Evolutionary conservation across 306 rosid species (phyloP), one percentile per base, ranked within the genome.

Genomic region (Pterocarpus santalinus): DNA sequence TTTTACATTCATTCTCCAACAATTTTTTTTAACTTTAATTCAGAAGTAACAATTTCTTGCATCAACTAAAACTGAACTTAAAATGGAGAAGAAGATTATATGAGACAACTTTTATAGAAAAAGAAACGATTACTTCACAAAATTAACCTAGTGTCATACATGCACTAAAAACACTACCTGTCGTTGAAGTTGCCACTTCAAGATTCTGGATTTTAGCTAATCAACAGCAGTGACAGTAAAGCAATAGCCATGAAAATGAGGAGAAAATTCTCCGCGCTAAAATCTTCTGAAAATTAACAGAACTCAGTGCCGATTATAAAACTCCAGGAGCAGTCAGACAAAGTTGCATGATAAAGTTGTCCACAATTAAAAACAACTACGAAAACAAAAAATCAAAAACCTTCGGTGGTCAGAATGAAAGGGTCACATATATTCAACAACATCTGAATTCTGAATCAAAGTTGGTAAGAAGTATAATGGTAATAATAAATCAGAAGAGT

Each of bases 201-300:
- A 87, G 89, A 88, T 77, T 77, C 88, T 86, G 80, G 94, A 80
- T 82, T 91, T 43, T 43, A 0, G 47, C 91, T 63, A 91, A 85
- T 82, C 28, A 91, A 91, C 84, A 88, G 58, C 68, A 91, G 91
- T 55, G 91, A 80, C 62, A 87, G 10, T 85, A 88, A 70, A 56
- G 92, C 94, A 72, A 87, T 83, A 34, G 81, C 92, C 35, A 85
- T 89, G 6, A 88, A 90, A 57, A 89, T 86, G 56, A 87, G 86
- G 87, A 88, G 89, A 38, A 91, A 88, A 78, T 91, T 91, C 16
- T 91, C 96, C 12, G 90, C 90, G 91, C 96, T 46, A 91, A 87
- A 49, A 83, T 65, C 84, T 79, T 93, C 92, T 88, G 86, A 82
- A 44, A 34, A 56, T 67, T 55, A 69, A 52, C 74, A 67, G 46